Evolutionary conservation across 371 early-diverging fungal species (phyloP), one percentile per base, ranked within the genome.

Genomic region (Mucor circinelloides): DNA sequence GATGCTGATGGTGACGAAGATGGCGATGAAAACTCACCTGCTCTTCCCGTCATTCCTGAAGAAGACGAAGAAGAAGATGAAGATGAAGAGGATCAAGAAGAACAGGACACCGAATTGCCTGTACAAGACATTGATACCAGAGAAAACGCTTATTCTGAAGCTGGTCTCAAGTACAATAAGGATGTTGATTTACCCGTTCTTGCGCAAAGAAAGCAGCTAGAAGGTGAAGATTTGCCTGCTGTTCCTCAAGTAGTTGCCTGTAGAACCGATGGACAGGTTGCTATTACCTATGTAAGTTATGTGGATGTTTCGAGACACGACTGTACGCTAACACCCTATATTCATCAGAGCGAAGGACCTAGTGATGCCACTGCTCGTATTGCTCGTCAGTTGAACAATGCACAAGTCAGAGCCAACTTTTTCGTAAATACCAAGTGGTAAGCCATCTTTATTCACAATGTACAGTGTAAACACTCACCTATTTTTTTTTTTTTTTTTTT

Each of bases 341-440:
- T 15, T 63, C n/a, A n/a, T 9, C 71, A 87, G 86, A 84, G 81
- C 34, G 88, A 87, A 58, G 86, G 88, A 27, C 88, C 86, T n/a
- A 87, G 85, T 66, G 86, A 87, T 70, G 84, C 80, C 9, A 85
- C 86, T 0, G 81, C 79, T 34, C 82, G 83, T 63, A 84, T 86
- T 46, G 76, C 84, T 52, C 83, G 84, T 62, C 82, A 83, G 42
- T 64, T 86, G 12, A 84, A 82, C 54, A 78, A 80, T 28, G 79
- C 69, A 42, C 79, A 84, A 58, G 84, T 86, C 17, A 79, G 77
- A 38, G 88, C 83, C n/a, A 85, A 77, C 25, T 87, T 87, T 67
- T 86, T 87, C 60, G 81, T 82, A 0, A 87, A 84, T 63, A 84
- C 88, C 1, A 83, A 85, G 9, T 86, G 86, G 87, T 80, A 79